Conservation (phyloP, 2,329 filamentous ascomycete species). For the Diaporthe citri region DNA sequence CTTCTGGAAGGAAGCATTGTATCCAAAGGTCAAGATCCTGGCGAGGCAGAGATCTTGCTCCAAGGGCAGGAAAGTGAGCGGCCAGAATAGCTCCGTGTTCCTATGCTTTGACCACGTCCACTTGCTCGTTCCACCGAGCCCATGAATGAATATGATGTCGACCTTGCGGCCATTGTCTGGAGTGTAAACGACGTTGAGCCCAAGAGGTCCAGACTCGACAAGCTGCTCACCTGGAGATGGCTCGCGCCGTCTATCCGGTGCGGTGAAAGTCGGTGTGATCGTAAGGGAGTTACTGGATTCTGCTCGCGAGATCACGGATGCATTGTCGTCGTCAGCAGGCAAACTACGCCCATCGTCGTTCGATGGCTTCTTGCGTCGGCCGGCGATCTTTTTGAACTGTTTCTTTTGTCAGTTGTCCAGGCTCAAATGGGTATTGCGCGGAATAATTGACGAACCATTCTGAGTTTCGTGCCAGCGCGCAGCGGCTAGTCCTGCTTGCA, state of each 20-base stretch:
- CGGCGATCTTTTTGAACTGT: slow-evolving; percentile 1
- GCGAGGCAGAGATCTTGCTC: slow-evolving; percentile 10
- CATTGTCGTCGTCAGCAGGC: neutral
- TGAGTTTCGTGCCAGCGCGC: neutral
- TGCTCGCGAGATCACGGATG: neutral
- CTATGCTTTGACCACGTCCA: slow-evolving; percentile 25
- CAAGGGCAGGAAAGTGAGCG: neutral
- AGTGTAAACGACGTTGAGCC: slow-evolving; percentile 11
- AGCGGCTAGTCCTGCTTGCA: neutral
- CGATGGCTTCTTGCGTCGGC: neutral
- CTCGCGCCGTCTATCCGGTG: neutral
- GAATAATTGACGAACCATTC: neutral
- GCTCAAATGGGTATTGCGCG: too few relatives aligned
- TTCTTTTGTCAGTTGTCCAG: neutral
- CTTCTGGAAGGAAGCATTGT: slow-evolving; percentile 16
- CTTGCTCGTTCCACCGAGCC: slow-evolving; percentile 13
- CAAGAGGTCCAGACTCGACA: slow-evolving; percentile 6
- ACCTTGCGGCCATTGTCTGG: slow-evolving; percentile 17
- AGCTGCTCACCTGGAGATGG: neutral
- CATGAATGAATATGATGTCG: slow-evolving; percentile 29
- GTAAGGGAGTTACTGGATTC: neutral
- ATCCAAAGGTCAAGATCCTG: slow-evolving; percentile 13
- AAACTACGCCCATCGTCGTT: neutral
- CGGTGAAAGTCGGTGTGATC: neutral
- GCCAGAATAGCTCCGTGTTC: slow-evolving; percentile 21